phyloP scores from a whole-genome alignment of 2,329 filamentous ascomycete genomes.

The Trichoderma hamatum region DNA sequence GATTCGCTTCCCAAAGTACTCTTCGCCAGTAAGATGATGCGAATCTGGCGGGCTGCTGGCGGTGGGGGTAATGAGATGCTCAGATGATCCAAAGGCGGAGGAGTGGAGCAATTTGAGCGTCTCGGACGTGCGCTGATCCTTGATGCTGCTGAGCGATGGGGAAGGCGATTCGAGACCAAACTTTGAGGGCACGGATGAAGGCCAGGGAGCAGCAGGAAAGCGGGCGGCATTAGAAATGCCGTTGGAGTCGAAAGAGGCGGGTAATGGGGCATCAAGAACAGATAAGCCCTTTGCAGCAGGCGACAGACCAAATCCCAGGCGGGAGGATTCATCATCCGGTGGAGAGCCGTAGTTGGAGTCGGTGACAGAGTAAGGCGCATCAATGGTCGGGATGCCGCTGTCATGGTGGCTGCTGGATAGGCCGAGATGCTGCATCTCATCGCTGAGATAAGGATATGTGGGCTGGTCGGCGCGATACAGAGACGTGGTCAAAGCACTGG shows the following conservation, averaged over 20 bases:
- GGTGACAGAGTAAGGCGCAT: constrained; percentile 60
- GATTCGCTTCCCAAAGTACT: constrained; percentile 70
- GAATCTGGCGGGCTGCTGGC: constrained; percentile 53
- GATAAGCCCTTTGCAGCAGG: constrained; percentile 75
- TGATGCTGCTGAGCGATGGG: constrained; percentile 67
- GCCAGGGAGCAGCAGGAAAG: constrained; percentile 77
- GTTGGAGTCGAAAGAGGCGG: constrained; percentile 94
- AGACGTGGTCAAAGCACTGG: constrained; percentile 66
- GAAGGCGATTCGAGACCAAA: constrained; percentile 88
- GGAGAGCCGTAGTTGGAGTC: constrained; percentile 78
- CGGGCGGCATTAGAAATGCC: constrained; percentile 90
- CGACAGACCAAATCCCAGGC: constrained; percentile 74
- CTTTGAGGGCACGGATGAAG: constrained; percentile 88
- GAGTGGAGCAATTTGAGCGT: constrained; percentile 66
- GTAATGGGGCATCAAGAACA: constrained; percentile 89
- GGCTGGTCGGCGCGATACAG: constrained; percentile 51
- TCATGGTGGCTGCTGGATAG: constrained; percentile 46
- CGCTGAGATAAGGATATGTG: constrained; percentile 41
- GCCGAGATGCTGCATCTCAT: constrained; percentile 44
- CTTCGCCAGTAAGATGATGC: constrained; percentile 57
- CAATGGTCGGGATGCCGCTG: constrained; percentile 59
- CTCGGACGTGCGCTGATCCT: constrained; percentile 63
- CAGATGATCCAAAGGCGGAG: constrained; percentile 68
- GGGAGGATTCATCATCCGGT: constrained; percentile 63
- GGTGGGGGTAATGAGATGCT: constrained; percentile 60